A percentile compares a stretch with the other conserved stretches of the same genome.
phyloP scores from a whole-genome alignment of 2,329 filamentous ascomycete species.

The Colletotrichum cereale region DNA sequence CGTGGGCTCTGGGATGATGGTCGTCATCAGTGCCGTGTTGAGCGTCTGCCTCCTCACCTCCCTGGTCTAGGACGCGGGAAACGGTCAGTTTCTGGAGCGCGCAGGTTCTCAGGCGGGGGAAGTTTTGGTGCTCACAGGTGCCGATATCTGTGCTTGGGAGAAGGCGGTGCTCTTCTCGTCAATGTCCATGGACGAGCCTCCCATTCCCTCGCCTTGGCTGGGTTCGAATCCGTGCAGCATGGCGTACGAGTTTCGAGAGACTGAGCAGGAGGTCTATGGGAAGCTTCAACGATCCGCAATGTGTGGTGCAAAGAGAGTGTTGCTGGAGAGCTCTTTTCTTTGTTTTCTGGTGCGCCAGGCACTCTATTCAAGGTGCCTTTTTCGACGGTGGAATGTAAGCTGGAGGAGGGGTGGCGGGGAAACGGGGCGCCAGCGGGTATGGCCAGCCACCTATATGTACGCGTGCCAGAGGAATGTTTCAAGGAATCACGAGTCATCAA shows the following conservation, averaged over 20 bases:
- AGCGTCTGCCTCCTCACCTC: conserved; percentile 23
- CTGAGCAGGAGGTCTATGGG: not conserved
- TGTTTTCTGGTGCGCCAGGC: not conserved
- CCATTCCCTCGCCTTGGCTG: conserved; percentile 14
- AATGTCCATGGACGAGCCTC: conserved; percentile 25
- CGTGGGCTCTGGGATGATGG: conserved; percentile 33
- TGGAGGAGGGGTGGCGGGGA: conserved; percentile 56
- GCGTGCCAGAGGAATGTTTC: conserved; percentile 71
- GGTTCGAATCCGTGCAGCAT: conserved; percentile 16
- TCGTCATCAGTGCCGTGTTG: conserved; percentile 35
- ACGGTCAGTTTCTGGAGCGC: conserved; percentile 7
- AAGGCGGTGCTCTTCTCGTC: conserved; percentile 38
- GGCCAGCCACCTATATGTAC: conserved; percentile 79
- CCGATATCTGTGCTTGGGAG: conserved; percentile 31
- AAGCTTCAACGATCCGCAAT: not conserved
- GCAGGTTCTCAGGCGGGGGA: not conserved
- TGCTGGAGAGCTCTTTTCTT: not conserved
- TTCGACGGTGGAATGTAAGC: conserved; percentile 16
- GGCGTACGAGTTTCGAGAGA: no score
- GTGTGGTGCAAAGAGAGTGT: not conserved
- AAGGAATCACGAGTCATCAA: conserved; percentile 30
- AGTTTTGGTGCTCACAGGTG: conserved; percentile 12
- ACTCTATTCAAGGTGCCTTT: conserved; percentile 3
- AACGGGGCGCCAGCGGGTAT: conserved; percentile 71
- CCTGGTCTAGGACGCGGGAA: conserved; percentile 9